Evolutionary conservation across 164 flowering plant species (phyloP), one percentile per base, ranked within the genome.

Genomic region (Berberis vulgaris): DNA sequence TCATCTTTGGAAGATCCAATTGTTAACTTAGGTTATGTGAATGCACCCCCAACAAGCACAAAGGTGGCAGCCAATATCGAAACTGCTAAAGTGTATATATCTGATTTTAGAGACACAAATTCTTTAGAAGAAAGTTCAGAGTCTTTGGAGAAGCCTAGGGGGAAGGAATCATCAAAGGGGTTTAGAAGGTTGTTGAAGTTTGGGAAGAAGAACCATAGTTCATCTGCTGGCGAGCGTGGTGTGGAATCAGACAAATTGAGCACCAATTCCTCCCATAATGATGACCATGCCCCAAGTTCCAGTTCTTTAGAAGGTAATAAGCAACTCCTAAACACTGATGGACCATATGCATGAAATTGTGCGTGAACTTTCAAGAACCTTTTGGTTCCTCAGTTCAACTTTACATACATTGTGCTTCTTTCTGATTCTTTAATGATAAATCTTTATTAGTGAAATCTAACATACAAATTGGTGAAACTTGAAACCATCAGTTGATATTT

Each of bases 1-100:
- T 88, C 99, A 67, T 91, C 96, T 66, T 46, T 88, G 65, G 96
- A 86, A 75, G 91, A 87, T 63, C 84, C 93, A 60, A 80, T 79
- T 62, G 81, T 87, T 59, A 57, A 74, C 59, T 78, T 80, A 9
- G 93, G 84, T 45, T 87, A 82, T 59, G 72, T 75, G 3, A 82
- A 77, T 71, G 86, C 83, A 54, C 77, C 83, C 40, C 76, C 80
- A 62, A 62, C 79, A 68, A 78, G 64, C 72, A 65, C 80, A 49
- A 61, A 50, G 66, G 72, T 1, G 11, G 63, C 74, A 71, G 54
- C 72, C 38, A 63, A 61, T 4, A 26, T 52, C 12, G 84, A 75
- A 67, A 64, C 77, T 66, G 59, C 69, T 6, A 82, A 67, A 67
- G 81, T 72, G 41, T 79, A 66, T 67, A 73, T 81, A 12, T 57